Conservation (phyloP, 2,329 filamentous ascomycete species). For the Colletotrichum karsti region DNA sequence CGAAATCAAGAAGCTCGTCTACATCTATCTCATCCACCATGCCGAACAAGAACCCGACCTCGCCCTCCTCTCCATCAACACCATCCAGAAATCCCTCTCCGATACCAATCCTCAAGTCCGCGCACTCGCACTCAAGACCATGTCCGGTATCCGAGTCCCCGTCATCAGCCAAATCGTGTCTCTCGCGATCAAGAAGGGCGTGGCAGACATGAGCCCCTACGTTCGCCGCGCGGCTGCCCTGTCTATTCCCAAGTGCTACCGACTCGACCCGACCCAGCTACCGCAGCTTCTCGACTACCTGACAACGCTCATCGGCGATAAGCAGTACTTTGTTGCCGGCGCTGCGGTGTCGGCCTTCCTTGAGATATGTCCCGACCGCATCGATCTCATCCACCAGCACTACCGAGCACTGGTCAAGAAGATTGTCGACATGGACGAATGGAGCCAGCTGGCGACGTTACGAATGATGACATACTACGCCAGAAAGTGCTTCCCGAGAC, state of each 20-base stretch:
- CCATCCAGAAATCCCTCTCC: conserved; percentile 96
- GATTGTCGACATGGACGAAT: conserved; percentile 98
- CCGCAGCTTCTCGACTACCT: conserved; percentile 89
- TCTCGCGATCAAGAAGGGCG: conserved; percentile 92
- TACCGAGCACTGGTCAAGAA: conserved; percentile 88
- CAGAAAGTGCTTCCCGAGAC: conserved; percentile 84
- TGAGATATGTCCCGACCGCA: conserved; percentile 85
- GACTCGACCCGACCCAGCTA: conserved; percentile 84
- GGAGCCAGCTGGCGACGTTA: conserved; percentile 89
- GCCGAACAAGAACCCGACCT: conserved; percentile 96
- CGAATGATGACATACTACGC: conserved; percentile 86
- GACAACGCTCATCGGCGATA: conserved; percentile 81
- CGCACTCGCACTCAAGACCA: conserved; percentile 91
- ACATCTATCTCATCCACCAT: conserved; percentile 97
- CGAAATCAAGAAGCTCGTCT: conserved; percentile 97
- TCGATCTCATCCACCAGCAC: conserved; percentile 90
- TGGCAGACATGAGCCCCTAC: conserved; percentile 91
- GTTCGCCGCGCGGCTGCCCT: conserved; percentile 93
- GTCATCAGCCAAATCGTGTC: conserved; percentile 98
- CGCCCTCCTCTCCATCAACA: conserved; percentile 95
- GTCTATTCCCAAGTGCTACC: conserved; percentile 95
- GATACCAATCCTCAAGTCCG: conserved; percentile 91
- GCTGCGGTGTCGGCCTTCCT: conserved; percentile 90
- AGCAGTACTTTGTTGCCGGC: conserved; percentile 95
- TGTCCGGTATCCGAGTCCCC: conserved; percentile 96